Evolutionary conservation across 164 flowering plant species (phyloP).

Genomic region (Pachysandra terminalis): DNA sequence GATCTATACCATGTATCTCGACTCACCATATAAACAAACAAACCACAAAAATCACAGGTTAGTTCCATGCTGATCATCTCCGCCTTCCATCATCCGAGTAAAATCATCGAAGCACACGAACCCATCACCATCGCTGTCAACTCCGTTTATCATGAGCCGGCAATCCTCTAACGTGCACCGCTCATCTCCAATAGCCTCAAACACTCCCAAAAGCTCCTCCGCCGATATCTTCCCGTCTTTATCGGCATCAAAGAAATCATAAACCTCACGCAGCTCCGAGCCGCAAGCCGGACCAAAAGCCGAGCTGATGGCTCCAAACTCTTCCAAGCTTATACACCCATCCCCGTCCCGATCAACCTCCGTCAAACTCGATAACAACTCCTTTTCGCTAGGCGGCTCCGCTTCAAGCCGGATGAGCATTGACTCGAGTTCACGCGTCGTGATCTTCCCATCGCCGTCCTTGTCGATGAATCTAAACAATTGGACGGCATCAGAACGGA

Average conservation of each 20-base stretch:
- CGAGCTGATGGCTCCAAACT: conserved; percentile 47
- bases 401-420: conserved; percentile 41
- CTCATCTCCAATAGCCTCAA: conserved; percentile 54
- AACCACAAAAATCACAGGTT: not conserved
- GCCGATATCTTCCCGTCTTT: conserved; percentile 81
- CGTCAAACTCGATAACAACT: conserved; percentile 40
- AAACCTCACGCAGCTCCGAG: conserved; percentile 56
- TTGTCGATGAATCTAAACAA: conserved; percentile 53
- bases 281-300: conserved; percentile 42
- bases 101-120: conserved; percentile 87
- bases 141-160: conserved; percentile 65
- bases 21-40: not conserved
- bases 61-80: conserved; percentile 10
- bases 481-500: conserved; percentile 28
- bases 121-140: conserved; percentile 70
- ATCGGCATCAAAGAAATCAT: conserved; percentile 67
- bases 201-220: conserved; percentile 62
- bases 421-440: conserved; percentile 38
- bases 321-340: conserved; percentile 56
- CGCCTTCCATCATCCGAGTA: conserved; percentile 64
- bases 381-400: conserved; percentile 43
- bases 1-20: not conserved
- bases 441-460: conserved; percentile 61
- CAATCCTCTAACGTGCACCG: conserved; percentile 85
- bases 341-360: conserved; percentile 59